Evolutionary conservation across 116 monocot species (phyloP), one percentile per base, ranked within the genome.

Genomic region (Phalaenopsis hybrid): DNA sequence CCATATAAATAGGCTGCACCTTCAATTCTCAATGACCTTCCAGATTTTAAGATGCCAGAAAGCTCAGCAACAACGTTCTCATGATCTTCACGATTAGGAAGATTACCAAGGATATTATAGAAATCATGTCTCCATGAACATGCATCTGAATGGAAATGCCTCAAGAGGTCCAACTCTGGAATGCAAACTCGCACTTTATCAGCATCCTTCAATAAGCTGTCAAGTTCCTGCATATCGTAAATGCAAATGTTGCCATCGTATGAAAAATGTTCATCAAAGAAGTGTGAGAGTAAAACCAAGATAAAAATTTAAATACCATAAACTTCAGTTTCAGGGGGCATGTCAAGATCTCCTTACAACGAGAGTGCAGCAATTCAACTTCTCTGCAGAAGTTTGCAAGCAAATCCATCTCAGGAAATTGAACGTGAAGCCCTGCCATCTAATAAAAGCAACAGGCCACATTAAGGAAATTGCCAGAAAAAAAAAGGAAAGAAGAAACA

Each of bases 111-210:
- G 76, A 86, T 33, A 82, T 83, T 70, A 81, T 90, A 85, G 85
- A 86, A 44, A 76, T 57, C 57, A 44, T 16, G 70, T 81, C 82
- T 87, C 94, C 94, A 94, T 20, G 88, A 85, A 52, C 31, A 57
- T 81, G 91, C 86, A 91, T 90, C 86, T 74, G 8, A 67, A 44
- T 82, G 59, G 44, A 83, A 81, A 81, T 94, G 74, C 78, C 79
- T 88, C 57, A 94, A 84, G 69, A 86, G 80, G 68, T 92, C 81
- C 69, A 94, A 75, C 77, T 92, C 91, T 70, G 94, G 90, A 86
- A 91, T 88, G 57, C 79, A 85, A 78, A 86, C 69, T 79, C 69
- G 87, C 44, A 87, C 65, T 75, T 83, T 59, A 81, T 78, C 83
- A 31, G 81, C 57, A 43, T 58, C 84, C 25, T 67, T 74, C 45